Percentiles rank a stretch among this genome's conserved stretches.
Conservation (phyloP, 2,329 filamentous ascomycete species). For the Diaporthe sp. region DNA sequence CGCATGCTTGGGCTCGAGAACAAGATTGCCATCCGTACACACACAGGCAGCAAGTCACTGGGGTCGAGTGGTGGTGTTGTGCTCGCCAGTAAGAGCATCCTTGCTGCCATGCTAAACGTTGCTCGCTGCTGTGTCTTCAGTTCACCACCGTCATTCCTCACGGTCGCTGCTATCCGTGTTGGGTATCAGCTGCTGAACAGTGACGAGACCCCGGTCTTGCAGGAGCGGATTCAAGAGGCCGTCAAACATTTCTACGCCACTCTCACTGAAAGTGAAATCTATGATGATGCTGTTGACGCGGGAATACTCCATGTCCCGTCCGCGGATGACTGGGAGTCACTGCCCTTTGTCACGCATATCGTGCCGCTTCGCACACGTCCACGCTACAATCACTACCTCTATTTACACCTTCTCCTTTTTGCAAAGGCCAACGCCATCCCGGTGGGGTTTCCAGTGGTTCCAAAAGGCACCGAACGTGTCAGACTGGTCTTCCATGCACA, state of each 20-base stretch:
- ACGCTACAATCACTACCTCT: slow-evolving; percentile 41
- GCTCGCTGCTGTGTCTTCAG: too few relatives aligned
- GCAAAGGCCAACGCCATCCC: slow-evolving; percentile 43
- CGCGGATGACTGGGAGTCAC: too few relatives aligned
- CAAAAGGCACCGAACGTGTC: slow-evolving; percentile 52
- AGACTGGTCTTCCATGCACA: slow-evolving; percentile 55
- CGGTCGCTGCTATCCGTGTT: too few relatives aligned
- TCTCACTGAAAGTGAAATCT: too few relatives aligned
- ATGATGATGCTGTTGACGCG: too few relatives aligned
- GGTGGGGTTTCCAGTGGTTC: slow-evolving; percentile 55
- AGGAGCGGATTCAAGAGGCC: too few relatives aligned
- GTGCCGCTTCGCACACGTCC: neutral
- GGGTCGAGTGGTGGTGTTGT: slow-evolving; percentile 51
- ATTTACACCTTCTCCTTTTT: slow-evolving; percentile 41
- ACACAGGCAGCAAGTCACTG: slow-evolving; percentile 68
- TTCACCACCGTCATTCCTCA: too few relatives aligned
- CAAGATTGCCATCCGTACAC: slow-evolving; percentile 62
- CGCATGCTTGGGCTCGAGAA: slow-evolving; percentile 63
- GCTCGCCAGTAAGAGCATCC: neutral
- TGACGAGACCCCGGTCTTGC: too few relatives aligned
- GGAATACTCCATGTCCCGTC: too few relatives aligned
- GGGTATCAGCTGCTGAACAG: too few relatives aligned
- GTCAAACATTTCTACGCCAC: too few relatives aligned
- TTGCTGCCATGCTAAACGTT: neutral
- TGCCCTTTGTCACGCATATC: too few relatives aligned